A percentile compares a stretch with the other conserved stretches of the same genome.
These are phyloP conservation scores for Abrus pulchellus DNA, from an alignment of 306 rosid genomes.

Conservation along the genomic window DNA sequence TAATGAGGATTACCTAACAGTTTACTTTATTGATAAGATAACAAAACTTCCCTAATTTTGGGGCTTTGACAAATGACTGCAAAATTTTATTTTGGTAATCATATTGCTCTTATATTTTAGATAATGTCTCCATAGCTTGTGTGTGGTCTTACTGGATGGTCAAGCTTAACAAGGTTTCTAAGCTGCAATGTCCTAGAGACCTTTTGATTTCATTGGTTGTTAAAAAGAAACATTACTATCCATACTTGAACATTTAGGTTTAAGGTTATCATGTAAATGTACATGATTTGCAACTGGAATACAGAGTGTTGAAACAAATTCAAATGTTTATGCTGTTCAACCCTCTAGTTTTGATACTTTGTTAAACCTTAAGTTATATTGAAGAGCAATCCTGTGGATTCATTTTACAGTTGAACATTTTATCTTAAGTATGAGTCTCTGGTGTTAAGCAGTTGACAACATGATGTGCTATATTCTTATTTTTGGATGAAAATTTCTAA, in stretches of 20 bases:
- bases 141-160: neutral
- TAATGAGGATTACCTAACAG: no score
- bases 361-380: neutral
- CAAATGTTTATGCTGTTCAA: neutral
- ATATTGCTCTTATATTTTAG: neutral
- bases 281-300: neutral
- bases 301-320: conserved; percentile 5
- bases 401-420: neutral
- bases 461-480: neutral
- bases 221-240: neutral
- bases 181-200: neutral
- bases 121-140: conserved; percentile 3
- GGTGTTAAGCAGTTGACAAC: neutral
- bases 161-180: neutral
- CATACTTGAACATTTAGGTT: neutral
- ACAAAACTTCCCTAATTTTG: neutral
- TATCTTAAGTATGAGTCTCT: neutral
- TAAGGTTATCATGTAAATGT: neutral
- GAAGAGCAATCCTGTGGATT: neutral
- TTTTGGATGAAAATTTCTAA: neutral
- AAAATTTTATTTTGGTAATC: neutral
- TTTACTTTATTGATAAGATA: conserved; percentile 3
- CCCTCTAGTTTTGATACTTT: conserved; percentile 4
- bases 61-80: conserved; percentile 2
- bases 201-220: neutral